Conservation (phyloP, 2,329 filamentous ascomycete genomes). For the Ophiostoma ulmi region DNA sequence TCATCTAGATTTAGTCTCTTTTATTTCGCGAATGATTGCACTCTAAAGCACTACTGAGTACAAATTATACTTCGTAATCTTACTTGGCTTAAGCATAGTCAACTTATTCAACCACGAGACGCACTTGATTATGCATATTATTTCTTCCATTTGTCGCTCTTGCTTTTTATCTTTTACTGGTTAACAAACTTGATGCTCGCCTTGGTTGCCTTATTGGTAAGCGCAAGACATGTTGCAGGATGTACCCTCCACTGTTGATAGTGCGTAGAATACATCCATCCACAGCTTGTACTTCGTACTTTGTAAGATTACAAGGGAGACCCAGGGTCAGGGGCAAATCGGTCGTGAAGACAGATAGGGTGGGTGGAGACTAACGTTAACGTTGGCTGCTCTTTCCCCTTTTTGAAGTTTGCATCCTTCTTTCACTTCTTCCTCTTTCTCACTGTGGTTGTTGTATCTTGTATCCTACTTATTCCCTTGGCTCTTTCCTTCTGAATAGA, state of each 20-base stretch:
- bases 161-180: background rate
- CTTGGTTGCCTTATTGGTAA: conserved; percentile 1
- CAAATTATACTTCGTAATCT: too few species aligned
- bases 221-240: background rate
- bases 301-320: background rate
- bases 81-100: too few species aligned
- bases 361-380: background rate
- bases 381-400: background rate
- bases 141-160: background rate
- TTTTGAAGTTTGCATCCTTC: background rate
- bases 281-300: background rate
- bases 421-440: conserved; percentile 7
- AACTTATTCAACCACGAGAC: background rate
- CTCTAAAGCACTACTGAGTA: background rate
- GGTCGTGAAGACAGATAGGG: background rate
- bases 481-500: background rate
- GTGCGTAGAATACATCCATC: background rate
- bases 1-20: background rate
- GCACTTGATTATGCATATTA: background rate
- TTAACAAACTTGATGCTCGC: background rate
- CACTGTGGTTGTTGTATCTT: background rate
- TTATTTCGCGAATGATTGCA: background rate
- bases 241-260: background rate
- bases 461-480: background rate
- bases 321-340: conserved; percentile 3